These are phyloP conservation scores for Edaphochlamys debaryana DNA, from an alignment of 139 green algal species.

Conservation along the genomic window DNA sequence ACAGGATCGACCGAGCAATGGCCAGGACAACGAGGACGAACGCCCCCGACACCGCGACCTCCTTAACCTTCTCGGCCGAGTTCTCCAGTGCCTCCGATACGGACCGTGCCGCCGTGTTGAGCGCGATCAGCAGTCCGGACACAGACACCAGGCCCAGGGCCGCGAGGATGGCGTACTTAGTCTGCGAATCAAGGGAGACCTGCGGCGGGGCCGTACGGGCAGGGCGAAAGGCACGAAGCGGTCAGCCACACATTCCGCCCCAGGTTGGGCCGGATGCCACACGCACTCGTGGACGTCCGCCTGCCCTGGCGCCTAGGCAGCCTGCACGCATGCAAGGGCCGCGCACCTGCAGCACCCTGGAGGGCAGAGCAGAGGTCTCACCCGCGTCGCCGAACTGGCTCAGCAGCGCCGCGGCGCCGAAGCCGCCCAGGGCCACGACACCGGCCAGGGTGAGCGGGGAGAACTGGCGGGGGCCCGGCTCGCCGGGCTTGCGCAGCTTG, in stretches of 20 bases:
- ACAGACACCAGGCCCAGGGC: conserved; percentile 44
- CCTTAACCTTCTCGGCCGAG: neutral
- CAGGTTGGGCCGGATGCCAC: neutral
- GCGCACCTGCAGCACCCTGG: conserved; percentile 41
- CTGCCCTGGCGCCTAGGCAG: neutral
- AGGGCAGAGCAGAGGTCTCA: conserved; percentile 42
- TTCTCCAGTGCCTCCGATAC: neutral
- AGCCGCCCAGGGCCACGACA: conserved; percentile 59
- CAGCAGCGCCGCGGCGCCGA: conserved; percentile 70
- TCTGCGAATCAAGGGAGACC: conserved; percentile 63
- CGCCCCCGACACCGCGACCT: neutral
- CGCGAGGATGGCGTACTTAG: conserved; percentile 55
- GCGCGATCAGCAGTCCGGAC: conserved; percentile 35
- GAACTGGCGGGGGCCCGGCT: conserved; percentile 52
- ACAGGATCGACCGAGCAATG: conserved; percentile 3
- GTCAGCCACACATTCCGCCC: too few species aligned
- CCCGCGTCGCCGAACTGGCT: conserved; percentile 60
- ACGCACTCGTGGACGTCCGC: neutral
- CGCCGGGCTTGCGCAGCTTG: conserved; percentile 41
- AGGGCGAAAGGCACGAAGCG: too few species aligned
- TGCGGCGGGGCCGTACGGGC: neutral
- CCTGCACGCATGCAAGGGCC: neutral
- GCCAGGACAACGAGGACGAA: neutral
- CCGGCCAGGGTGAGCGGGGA: conserved; percentile 67
- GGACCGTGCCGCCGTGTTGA: neutral